These are phyloP conservation scores for Xerocomus spinulosus DNA, from an alignment of 768 basidiomycete genomes.

Conservation along the genomic window DNA sequence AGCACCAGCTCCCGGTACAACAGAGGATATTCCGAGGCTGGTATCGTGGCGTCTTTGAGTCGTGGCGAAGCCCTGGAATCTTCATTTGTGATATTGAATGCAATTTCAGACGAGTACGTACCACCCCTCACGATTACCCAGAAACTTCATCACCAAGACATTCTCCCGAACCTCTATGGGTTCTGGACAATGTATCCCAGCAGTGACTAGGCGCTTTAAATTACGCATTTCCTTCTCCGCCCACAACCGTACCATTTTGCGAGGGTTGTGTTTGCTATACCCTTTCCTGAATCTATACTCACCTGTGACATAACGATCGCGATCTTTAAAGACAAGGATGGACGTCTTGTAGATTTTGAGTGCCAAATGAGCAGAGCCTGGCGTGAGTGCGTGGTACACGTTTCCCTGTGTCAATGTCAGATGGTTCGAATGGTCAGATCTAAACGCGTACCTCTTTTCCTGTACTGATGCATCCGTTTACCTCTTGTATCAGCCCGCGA, in stretches of 20 bases:
- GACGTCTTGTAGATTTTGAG: constrained; percentile 99
- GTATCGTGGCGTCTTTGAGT: constrained; percentile 79
- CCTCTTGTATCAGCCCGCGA: constrained; percentile 77
- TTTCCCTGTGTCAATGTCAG: constrained; percentile 64
- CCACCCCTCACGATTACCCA: constrained; percentile 82
- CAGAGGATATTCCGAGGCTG: constrained; percentile 42
- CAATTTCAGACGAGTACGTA: constrained; percentile 34
- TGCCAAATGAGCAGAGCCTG: constrained; percentile 61
- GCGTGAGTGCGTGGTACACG: constrained; percentile 84
- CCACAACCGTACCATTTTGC: constrained; percentile 99
- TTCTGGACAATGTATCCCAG: constrained; percentile 82
- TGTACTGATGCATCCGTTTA: constrained; percentile 95
- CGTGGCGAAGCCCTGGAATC: constrained; percentile 79
- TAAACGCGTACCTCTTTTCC: constrained; percentile 80
- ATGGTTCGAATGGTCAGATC: not conserved
- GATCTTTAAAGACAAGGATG: constrained; percentile 94
- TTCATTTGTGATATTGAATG: constrained; percentile 3
- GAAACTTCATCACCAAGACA: constrained; percentile 91
- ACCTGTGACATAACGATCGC: constrained; percentile 94
- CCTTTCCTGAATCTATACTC: constrained; percentile 94
- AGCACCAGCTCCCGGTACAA: constrained; percentile 81
- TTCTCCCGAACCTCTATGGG: constrained; percentile 94
- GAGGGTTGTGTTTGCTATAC: constrained; percentile 84
- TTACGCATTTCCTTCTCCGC: constrained; percentile 99
- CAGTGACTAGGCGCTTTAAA: constrained; percentile 74